phyloP scores from a whole-genome alignment of 495 filamentous ascomycete genomes.

The Daldinia caldariorum region DNA sequence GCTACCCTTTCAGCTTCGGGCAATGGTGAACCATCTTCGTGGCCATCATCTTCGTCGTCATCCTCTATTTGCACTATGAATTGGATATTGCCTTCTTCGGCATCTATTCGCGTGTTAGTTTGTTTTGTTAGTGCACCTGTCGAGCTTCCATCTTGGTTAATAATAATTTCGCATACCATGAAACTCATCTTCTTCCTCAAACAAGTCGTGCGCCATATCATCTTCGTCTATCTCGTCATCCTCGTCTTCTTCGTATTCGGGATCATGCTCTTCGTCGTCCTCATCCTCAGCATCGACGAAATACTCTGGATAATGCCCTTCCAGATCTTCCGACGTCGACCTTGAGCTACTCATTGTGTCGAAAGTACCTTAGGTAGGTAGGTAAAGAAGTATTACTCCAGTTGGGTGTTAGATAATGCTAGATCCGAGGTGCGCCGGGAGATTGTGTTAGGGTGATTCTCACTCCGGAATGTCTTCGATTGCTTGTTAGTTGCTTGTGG shows the following conservation, averaged over 20 bases:
- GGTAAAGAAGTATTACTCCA: neutral
- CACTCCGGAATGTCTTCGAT: neutral
- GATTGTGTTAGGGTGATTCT: neutral
- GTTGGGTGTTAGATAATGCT: too few relatives aligned
- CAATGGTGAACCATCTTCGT: constrained; percentile 21
- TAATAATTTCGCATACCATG: constrained; percentile 45
- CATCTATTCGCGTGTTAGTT: constrained; percentile 38
- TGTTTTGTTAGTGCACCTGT: constrained; percentile 10
- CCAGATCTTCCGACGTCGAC: constrained; percentile 35
- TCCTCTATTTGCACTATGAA: constrained; percentile 47
- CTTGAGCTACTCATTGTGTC: constrained; percentile 41
- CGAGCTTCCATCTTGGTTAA: constrained; percentile 13
- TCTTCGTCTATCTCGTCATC: constrained; percentile 53
- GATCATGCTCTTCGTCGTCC: constrained; percentile 60
- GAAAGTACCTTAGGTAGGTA: too few relatives aligned
- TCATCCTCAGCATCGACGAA: constrained; percentile 47
- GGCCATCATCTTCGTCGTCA: constrained; percentile 37
- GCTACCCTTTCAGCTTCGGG: constrained; percentile 33
- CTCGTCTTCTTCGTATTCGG: constrained; percentile 59
- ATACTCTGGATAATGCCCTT: constrained; percentile 28
- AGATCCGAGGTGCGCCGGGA: neutral
- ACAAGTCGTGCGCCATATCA: constrained; percentile 50
- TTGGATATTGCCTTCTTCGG: constrained; percentile 45
- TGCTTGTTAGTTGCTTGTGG: neutral
- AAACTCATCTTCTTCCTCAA: constrained; percentile 57